Conservation (phyloP, 768 basidiomycete species). For the Boletus reticulatus region DNA sequence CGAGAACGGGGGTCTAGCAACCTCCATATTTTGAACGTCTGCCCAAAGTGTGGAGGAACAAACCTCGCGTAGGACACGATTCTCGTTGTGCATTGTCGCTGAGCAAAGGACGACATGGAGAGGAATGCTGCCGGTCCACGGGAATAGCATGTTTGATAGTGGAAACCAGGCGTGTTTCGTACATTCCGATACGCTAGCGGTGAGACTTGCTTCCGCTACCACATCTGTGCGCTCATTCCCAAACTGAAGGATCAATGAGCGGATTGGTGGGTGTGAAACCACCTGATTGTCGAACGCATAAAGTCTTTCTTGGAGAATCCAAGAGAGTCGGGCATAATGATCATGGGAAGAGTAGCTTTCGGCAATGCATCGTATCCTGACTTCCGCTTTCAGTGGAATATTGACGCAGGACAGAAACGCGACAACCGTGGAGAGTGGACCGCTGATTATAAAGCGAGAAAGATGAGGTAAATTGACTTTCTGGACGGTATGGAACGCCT, state of each 20-base stretch:
- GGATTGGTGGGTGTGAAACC: too few species aligned
- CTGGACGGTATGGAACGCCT: not conserved
- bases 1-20: not conserved
- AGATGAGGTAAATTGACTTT: constrained; percentile 1
- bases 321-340: too few species aligned
- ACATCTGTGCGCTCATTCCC: too few species aligned
- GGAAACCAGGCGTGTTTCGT: too few species aligned
- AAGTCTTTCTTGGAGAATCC: too few species aligned
- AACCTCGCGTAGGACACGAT: not conserved
- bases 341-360: too few species aligned
- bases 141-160: not conserved
- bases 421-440: not conserved
- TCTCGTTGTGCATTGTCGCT: not conserved
- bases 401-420: constrained; percentile 3
- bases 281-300: too few species aligned
- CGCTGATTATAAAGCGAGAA: constrained; percentile 2
- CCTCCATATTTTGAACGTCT: not conserved
- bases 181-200: not conserved
- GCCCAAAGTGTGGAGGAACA: not conserved
- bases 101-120: not conserved
- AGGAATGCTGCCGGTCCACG: not conserved
- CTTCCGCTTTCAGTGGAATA: not conserved
- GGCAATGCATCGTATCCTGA: not conserved
- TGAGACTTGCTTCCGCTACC: not conserved
- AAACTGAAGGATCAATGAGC: too few species aligned